Evolutionary conservation across 345 rosid species (phyloP).

Genomic region (Sapria himalayana): DNA sequence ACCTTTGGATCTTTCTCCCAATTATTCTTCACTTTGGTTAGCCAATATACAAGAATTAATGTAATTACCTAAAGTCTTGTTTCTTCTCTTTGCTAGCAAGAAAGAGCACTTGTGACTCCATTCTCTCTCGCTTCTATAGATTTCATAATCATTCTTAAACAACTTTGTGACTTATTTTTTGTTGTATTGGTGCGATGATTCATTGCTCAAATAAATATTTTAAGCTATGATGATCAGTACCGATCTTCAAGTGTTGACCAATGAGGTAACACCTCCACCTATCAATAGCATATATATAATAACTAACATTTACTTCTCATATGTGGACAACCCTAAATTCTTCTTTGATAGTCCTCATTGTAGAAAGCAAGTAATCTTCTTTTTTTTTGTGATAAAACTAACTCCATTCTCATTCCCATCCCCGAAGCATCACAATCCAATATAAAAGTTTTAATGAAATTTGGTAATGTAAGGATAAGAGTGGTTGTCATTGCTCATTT

Average conservation of each 20-base stretch:
- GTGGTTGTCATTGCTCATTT: not conserved
- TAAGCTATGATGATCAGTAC: conserved; percentile 3
- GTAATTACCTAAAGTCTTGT: not conserved
- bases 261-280: not conserved
- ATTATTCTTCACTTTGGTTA: not conserved
- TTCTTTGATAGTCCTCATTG: not conserved
- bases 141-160: not conserved
- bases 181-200: not conserved
- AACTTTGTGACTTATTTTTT: not conserved
- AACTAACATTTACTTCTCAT: not conserved
- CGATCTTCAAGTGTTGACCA: not conserved
- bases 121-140: not conserved
- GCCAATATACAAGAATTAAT: not conserved
- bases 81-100: not conserved
- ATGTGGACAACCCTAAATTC: not conserved
- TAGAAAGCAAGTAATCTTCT: too few relatives aligned
- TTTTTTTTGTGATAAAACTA: not conserved
- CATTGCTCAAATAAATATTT: not conserved
- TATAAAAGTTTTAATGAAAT: not conserved
- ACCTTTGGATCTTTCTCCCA: not conserved
- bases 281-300: not conserved
- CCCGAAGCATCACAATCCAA: not conserved
- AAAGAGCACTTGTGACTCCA: not conserved
- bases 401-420: not conserved
- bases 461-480: not conserved